phyloP scores from a whole-genome alignment of 1,284 basidiomycete species.

The Ceratorhiza oryzae-sativae region DNA sequence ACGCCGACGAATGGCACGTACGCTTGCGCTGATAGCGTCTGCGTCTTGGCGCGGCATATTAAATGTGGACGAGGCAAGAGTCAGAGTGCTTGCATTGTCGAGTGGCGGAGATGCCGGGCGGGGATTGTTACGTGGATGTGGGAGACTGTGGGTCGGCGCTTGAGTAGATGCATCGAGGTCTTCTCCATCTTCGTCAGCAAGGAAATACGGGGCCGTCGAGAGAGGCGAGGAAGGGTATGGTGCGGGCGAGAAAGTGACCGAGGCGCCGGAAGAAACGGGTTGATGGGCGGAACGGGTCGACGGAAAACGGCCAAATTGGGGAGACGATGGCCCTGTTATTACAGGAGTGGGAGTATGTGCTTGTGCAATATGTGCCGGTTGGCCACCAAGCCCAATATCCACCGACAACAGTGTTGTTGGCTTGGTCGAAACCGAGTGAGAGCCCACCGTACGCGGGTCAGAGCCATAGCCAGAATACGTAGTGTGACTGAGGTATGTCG shows the following conservation, averaged over 20 bases:
- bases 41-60: conserved; percentile 68
- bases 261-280: conserved; percentile 65
- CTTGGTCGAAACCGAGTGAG: conserved; percentile 88
- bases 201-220: conserved; percentile 22
- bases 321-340: conserved; percentile 40
- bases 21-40: conserved; percentile 73
- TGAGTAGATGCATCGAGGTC: conserved; percentile 56
- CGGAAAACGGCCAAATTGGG: conserved; percentile 49
- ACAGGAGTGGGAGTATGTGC: conserved; percentile 56
- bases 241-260: conserved; percentile 67
- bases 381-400: conserved; percentile 67
- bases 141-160: conserved; percentile 86
- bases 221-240: conserved; percentile 37
- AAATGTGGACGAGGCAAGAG: conserved; percentile 91
- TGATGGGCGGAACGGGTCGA: conserved; percentile 59
- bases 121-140: conserved; percentile 95
- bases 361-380: conserved; percentile 89
- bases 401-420: conserved; percentile 92
- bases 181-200: conserved; percentile 35
- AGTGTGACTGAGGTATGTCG: conserved; percentile 76
- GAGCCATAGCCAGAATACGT: conserved; percentile 48
- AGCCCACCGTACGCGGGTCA: conserved; percentile 69
- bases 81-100: conserved; percentile 91
- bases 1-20: conserved; percentile 77
- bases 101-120: conserved; percentile 86